Evolutionary conservation across 2,329 filamentous ascomycete species (phyloP), one percentile per base, ranked within the genome.

Genomic region (Parafenestella ontariensis): DNA sequence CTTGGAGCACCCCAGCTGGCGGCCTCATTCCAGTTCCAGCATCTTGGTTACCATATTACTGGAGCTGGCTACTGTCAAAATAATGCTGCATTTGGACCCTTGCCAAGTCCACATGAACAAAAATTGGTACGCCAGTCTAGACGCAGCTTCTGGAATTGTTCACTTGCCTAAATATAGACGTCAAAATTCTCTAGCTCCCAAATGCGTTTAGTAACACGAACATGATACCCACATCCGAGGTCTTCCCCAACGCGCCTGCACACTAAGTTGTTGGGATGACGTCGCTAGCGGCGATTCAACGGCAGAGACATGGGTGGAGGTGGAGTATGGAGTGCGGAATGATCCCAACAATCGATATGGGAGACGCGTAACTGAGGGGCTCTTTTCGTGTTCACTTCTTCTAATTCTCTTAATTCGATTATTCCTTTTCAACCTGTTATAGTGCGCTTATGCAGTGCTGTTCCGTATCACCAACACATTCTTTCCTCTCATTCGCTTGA

Each of bases 261-360:
- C 37, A 40, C 37, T 24, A 24, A 23, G 20, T 7, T 15, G 37
- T 40, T 40, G 37, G 18, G 37, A 49, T 59, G 56, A 59, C 56
- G 56, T 59, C 51, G 49, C 43, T 47, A 55, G 52, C 52, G 46
- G 52, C 56, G 49, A 59, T 59, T 41, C n/a, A 5, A 34, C 52
- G 49, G 52, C 13, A 40, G 20, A 15, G 21, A 11, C 15, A 7
- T 56, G 44, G 45, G 13, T n/a, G n/a, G n/a, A n/a, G n/a, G n/a
- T n/a, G n/a, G n/a, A n/a, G n/a, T n/a, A n/a, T n/a, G 24, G 37
- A 45, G 48, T 55, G 47, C 43, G 54, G 55, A 50, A 52, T 49
- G 18, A n/a, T 49, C 49, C 48, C 56, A 56, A 59, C 49, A 59
- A 56, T 52, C 52, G 56, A 47, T 45, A 52, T 59, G 29, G 48